Percentiles rank a stretch among this genome's conserved stretches.
phyloP scores from a whole-genome alignment of 495 filamentous ascomycete genomes.

The Echria macrotheca region DNA sequence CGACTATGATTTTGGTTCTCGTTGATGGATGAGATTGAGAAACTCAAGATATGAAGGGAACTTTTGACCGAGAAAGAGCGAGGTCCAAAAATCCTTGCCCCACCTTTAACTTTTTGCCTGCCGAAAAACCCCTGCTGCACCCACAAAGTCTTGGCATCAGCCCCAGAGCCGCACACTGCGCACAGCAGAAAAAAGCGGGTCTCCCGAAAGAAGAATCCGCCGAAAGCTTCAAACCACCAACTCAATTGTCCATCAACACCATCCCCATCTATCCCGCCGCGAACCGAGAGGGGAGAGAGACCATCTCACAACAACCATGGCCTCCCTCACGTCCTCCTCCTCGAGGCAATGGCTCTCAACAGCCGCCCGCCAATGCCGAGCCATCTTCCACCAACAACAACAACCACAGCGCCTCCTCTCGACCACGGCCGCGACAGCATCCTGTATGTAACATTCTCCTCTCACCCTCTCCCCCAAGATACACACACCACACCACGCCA shows the following conservation, averaged over 20 bases:
- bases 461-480: constrained; percentile 6
- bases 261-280: background rate
- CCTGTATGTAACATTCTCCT: background rate
- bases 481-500: background rate
- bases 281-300: background rate
- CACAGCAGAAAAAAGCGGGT: too few relatives aligned
- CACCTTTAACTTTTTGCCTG: constrained; percentile 11
- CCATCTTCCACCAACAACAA: constrained; percentile 11
- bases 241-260: too few relatives aligned
- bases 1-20: background rate
- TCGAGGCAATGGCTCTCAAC: constrained; percentile 12
- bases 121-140: constrained; percentile 4
- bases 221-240: constrained; percentile 5
- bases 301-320: constrained; percentile 6
- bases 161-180: too few relatives aligned
- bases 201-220: constrained; percentile 8
- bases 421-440: constrained; percentile 3
- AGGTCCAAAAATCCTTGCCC: constrained; percentile 9
- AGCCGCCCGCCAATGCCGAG: constrained; percentile 10
- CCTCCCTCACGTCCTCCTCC: constrained; percentile 4
- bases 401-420: constrained; percentile 9
- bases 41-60: too few relatives aligned
- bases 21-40: too few relatives aligned
- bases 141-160: too few relatives aligned
- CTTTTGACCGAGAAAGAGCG: too few relatives aligned